Conservation (phyloP, 2,329 filamentous ascomycete genomes). For the Aspergillus amoenus region DNA sequence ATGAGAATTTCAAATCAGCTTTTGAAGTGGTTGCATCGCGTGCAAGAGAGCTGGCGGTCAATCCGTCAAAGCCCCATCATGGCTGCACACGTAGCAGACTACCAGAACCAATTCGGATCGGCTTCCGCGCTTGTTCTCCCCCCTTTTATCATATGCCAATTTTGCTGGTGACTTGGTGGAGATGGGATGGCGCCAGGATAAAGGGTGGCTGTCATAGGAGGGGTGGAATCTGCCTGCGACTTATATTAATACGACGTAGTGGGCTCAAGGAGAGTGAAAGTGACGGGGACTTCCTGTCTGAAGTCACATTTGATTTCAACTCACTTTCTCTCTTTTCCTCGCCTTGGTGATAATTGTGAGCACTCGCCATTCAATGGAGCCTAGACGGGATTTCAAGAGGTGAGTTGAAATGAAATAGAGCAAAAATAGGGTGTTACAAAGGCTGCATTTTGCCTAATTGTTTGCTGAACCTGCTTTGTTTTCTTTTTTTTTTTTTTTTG, state of each 20-base stretch:
- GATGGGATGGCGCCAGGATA: not conserved
- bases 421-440: not conserved
- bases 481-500: not conserved
- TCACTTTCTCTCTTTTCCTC: not conserved
- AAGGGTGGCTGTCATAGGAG: not conserved
- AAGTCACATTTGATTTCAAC: not conserved
- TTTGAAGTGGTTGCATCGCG: slow-evolving; percentile 11
- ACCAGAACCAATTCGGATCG: slow-evolving; percentile 23
- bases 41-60: slow-evolving; percentile 18
- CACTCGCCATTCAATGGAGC: slow-evolving; percentile 13
- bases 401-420: slow-evolving; percentile 4
- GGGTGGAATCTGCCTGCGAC: not conserved
- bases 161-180: slow-evolving; percentile 3
- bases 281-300: not conserved
- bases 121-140: slow-evolving; percentile 18
- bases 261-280: not conserved
- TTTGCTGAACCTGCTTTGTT: not conserved
- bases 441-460: slow-evolving; percentile 2
- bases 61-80: slow-evolving; percentile 27
- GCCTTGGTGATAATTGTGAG: not conserved
- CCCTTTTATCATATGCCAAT: slow-evolving; percentile 1
- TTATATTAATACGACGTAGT: slow-evolving; percentile 7
- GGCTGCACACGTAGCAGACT: slow-evolving; percentile 36
- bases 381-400: slow-evolving; percentile 15
- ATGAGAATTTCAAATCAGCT: slow-evolving; percentile 3